phyloP scores from a whole-genome alignment of 768 basidiomycete genomes.

The Mycena floridula region DNA sequence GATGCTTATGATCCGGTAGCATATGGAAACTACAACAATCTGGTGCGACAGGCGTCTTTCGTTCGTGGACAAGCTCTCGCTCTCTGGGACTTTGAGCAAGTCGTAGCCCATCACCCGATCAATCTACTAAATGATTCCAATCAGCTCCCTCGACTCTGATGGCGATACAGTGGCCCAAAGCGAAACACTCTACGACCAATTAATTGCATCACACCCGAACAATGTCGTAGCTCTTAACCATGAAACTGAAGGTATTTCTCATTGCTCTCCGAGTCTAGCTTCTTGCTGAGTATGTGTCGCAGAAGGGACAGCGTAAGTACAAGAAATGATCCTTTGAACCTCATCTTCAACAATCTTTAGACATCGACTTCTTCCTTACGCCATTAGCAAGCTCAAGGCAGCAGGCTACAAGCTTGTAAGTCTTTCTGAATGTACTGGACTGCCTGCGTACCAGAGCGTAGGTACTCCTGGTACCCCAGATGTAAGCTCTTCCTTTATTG shows the following conservation, averaged over 20 bases:
- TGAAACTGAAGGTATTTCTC: constrained; percentile 19
- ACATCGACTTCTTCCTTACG: constrained; percentile 30
- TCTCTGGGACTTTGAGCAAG: constrained; percentile 33
- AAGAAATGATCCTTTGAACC: background rate
- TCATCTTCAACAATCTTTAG: too few species aligned
- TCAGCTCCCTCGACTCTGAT: constrained; percentile 33
- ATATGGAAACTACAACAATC: constrained; percentile 41
- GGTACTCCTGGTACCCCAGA: constrained; percentile 21
- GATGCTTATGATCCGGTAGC: constrained; percentile 15
- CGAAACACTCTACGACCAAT: constrained; percentile 20
- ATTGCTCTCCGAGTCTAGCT: background rate
- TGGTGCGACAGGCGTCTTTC: constrained; percentile 32
- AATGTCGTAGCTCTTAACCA: constrained; percentile 35
- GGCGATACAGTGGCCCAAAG: constrained; percentile 22
- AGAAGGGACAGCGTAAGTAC: constrained; percentile 10
- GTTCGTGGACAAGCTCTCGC: constrained; percentile 24
- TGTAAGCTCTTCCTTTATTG: constrained; percentile 16
- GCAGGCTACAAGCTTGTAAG: constrained; percentile 39
- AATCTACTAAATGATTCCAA: background rate
- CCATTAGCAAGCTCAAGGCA: constrained; percentile 26
- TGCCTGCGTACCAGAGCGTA: constrained; percentile 28
- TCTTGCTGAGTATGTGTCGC: background rate
- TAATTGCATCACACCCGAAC: constrained; percentile 22
- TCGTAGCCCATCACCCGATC: background rate
- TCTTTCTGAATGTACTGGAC: constrained; percentile 35